Percentiles rank a stretch among this genome's conserved stretches.
These are phyloP conservation scores for Amylostereum areolatum DNA, from an alignment of 1,284 basidiomycete species.

Conservation along the genomic window DNA sequence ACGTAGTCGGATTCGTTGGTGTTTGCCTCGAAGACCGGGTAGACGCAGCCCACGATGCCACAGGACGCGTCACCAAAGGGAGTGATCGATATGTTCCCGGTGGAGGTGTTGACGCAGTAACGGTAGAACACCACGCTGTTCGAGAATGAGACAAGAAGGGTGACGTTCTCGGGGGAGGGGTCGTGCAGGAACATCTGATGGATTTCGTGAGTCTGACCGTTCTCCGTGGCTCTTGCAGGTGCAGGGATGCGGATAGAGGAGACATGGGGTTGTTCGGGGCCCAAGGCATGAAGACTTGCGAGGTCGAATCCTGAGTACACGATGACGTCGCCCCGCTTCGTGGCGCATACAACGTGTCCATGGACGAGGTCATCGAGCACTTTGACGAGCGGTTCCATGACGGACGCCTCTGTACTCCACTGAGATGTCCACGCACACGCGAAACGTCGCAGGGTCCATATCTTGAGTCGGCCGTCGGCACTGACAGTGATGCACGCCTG, in stretches of 20 bases:
- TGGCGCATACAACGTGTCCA: slow-evolving; percentile 44
- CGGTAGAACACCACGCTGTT: slow-evolving; percentile 45
- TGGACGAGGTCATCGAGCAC: slow-evolving; percentile 37
- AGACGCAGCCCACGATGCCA: slow-evolving; percentile 39
- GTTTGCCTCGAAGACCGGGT: slow-evolving; percentile 38
- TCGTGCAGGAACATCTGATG: slow-evolving; percentile 16
- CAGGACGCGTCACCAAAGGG: slow-evolving; percentile 48
- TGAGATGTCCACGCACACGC: slow-evolving; percentile 59
- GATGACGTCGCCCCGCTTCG: slow-evolving; percentile 48
- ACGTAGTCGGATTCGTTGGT: slow-evolving; percentile 40
- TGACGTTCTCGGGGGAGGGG: slow-evolving; percentile 9
- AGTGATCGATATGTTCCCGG: slow-evolving; percentile 28
- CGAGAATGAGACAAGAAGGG: slow-evolving; percentile 40
- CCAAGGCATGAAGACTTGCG: slow-evolving; percentile 8
- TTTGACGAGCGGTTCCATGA: slow-evolving; percentile 43
- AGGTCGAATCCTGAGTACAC: slow-evolving; percentile 42
- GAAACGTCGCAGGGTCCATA: slow-evolving; percentile 59
- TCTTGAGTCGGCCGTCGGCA: slow-evolving; percentile 59
- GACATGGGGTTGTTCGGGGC: slow-evolving; percentile 9
- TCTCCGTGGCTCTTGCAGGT: slow-evolving; percentile 11
- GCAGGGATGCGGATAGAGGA: slow-evolving; percentile 24
- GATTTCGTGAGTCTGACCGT: slow-evolving; percentile 1
- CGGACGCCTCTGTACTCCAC: slow-evolving; percentile 24
- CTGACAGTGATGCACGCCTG: slow-evolving; percentile 46
- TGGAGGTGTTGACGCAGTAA: slow-evolving; percentile 26